Percentiles rank a stretch among this genome's conserved stretches.
phyloP scores from a whole-genome alignment of 345 rosid species.

The Hypericum androsaemum region DNA sequence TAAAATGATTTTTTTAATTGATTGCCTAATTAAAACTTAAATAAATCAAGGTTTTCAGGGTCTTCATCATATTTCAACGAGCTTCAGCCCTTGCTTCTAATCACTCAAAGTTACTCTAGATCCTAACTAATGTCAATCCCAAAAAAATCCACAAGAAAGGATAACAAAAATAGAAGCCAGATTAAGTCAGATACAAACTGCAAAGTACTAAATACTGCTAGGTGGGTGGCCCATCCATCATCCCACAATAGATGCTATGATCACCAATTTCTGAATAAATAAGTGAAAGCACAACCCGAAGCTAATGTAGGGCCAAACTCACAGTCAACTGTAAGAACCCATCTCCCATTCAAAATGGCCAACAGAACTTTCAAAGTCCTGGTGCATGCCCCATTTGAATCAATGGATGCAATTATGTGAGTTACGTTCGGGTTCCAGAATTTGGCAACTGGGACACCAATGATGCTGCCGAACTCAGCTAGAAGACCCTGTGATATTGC shows the following conservation, averaged over 20 bases:
- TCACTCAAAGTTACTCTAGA: too few species aligned
- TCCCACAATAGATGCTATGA: too few species aligned
- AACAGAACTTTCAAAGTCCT: conserved; percentile 79
- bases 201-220: not conserved
- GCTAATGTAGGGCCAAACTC: conserved; percentile 20
- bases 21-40: too few species aligned
- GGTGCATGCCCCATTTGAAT: conserved; percentile 58
- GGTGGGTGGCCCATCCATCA: not conserved
- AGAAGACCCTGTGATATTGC: conserved; percentile 36
- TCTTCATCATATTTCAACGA: too few species aligned
- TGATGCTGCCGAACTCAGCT: conserved; percentile 42
- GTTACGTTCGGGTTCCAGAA: conserved; percentile 73
- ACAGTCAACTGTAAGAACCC: conserved; percentile 74
- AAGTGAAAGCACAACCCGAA: not conserved
- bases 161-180: not conserved
- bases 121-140: too few species aligned
- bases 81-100: too few species aligned
- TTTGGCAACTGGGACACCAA: conserved; percentile 51
- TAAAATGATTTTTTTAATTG: too few species aligned
- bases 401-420: conserved; percentile 74
- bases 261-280: too few species aligned
- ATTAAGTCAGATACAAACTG: not conserved
- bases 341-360: conserved; percentile 70
- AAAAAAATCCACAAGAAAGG: too few species aligned
- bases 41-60: too few species aligned